Evolutionary conservation across 352 stramenopile genomes (phyloP), one percentile per base, ranked within the genome.

Genomic region (Pythium sp.): DNA sequence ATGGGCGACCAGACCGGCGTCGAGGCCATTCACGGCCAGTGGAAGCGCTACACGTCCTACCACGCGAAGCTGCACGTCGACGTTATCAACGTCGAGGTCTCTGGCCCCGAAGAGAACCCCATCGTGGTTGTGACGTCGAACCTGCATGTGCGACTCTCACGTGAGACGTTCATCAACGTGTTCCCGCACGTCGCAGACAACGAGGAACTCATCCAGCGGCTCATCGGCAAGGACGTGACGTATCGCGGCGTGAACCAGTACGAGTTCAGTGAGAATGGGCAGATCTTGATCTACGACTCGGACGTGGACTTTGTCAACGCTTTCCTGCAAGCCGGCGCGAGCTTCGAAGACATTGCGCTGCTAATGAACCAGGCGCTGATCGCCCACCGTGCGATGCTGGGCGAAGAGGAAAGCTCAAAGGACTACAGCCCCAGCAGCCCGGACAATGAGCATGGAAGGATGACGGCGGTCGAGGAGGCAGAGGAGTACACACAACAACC

Each of bases 131-230:
- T 79, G 30, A 72, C 66, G 46, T 77, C 72, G 24, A 65, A 84
- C 54, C 66, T 92, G 67, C 72, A 77, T 55, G 76, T 86, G 12
- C 73, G 80, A 11, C 78, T 88, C 61, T 90, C 80, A 18, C 69
- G 61, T 7, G 72, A 69, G 2, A 91, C 84, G 3, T 80, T 92
- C 49, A 63, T 78, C 20, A 32, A 84, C 41, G 67, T 92, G 20
- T 92, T 90, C 64, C 84, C 84, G 9, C 84, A 92, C 36, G 76
- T 80, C 28, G 70, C 72, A 0, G n/a, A 79, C 57, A 80, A 91
- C 60, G 72, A 85, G 54, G 73, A 76, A 59, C 75, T 87, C 30
- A 55, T 84, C 20, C 47, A 67, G 24, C 77, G 74, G 46, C 75
- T 89, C 28, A 58, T 88, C 4, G 84, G 82, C 12, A 74, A 71